These are phyloP conservation scores for Candida ovalis DNA, from an alignment of 805 yeast genomes.

Conservation along the genomic window DNA sequence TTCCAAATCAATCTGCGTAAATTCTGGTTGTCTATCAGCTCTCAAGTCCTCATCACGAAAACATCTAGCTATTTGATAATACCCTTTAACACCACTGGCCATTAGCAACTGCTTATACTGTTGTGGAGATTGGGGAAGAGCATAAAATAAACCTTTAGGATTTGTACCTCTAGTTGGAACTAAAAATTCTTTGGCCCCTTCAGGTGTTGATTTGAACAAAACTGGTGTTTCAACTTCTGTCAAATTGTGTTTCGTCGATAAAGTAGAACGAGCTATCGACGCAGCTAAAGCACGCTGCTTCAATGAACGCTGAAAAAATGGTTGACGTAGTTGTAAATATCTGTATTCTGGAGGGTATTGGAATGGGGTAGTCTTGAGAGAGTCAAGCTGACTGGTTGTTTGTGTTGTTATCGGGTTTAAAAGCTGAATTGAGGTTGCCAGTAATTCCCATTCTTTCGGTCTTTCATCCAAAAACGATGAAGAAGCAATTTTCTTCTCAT, in stretches of 20 bases:
- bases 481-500: slow-evolving; percentile 35
- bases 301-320: slow-evolving; percentile 52
- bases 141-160: slow-evolving; percentile 53
- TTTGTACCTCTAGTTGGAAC: slow-evolving; percentile 75
- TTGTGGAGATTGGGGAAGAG: slow-evolving; percentile 96
- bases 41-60: slow-evolving; percentile 95
- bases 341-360: slow-evolving; percentile 78
- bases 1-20: slow-evolving; percentile 95
- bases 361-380: slow-evolving; percentile 48
- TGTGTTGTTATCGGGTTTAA: slow-evolving; percentile 56
- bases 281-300: slow-evolving; percentile 56
- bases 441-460: slow-evolving; percentile 49
- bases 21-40: slow-evolving; percentile 95
- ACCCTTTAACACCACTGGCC: slow-evolving; percentile 86
- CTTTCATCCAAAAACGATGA: slow-evolving; percentile 21
- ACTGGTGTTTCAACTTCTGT: slow-evolving; percentile 90
- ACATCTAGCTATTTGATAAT: slow-evolving; percentile 90
- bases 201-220: slow-evolving; percentile 93
- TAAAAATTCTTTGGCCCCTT: slow-evolving; percentile 93
- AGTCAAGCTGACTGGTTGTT: slow-evolving; percentile 62
- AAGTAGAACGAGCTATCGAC: slow-evolving; percentile 33
- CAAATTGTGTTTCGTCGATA: slow-evolving; percentile 43
- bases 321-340: slow-evolving; percentile 72
- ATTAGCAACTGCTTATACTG: slow-evolving; percentile 92
- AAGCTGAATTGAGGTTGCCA: slow-evolving; percentile 45